Percentiles rank a stretch among this genome's conserved stretches.
Evolutionary conservation across 2,329 filamentous ascomycete genomes (phyloP).

Genomic region (Monilinia aucupariae): DNA sequence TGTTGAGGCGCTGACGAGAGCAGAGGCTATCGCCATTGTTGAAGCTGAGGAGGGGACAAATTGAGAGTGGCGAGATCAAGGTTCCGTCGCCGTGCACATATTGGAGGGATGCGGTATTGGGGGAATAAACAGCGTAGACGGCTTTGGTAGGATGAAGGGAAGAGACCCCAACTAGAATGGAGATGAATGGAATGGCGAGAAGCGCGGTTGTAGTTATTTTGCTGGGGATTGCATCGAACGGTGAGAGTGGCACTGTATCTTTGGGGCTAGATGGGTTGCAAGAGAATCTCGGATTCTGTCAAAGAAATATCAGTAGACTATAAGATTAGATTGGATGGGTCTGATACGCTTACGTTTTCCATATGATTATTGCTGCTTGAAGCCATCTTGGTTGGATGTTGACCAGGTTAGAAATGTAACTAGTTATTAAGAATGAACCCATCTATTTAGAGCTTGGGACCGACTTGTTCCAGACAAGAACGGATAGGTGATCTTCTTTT

Average conservation of each 20-base stretch:
- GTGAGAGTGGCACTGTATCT: not conserved
- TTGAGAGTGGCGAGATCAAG: not conserved
- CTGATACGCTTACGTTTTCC: not conserved
- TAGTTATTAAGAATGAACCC: not conserved
- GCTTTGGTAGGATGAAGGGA: not conserved
- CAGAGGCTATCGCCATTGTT: not conserved
- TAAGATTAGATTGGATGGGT: not conserved
- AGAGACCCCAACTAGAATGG: not conserved
- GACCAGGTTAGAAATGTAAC: not conserved
- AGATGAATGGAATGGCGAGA: not conserved
- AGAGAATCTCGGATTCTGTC: not conserved
- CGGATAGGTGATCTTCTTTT: no score
- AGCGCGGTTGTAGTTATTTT: not conserved
- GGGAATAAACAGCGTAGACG: not conserved
- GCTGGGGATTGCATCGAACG: not conserved
- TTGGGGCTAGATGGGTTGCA: not conserved
- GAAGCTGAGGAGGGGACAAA: not conserved
- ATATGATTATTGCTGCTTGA: not conserved
- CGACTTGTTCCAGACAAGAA: not conserved
- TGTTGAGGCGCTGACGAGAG: not conserved
- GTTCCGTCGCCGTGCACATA: not conserved
- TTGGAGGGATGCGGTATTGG: not conserved
- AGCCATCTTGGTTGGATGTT: not conserved
- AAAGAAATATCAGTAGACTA: not conserved
- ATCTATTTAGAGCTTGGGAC: not conserved